Conservation (phyloP, 2,329 filamentous ascomycete genomes). For the Huntiella abstrusa region DNA sequence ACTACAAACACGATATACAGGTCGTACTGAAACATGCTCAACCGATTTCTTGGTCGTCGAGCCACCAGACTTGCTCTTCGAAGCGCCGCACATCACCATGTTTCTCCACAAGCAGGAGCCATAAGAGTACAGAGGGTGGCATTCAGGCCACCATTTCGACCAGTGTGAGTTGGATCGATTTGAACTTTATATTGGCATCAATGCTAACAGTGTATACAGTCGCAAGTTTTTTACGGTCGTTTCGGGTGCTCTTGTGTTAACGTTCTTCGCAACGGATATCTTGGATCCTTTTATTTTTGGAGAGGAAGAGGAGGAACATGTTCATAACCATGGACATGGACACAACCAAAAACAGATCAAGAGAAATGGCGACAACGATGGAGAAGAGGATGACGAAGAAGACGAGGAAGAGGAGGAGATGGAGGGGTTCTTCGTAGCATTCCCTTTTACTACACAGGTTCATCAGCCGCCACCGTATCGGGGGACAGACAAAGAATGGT, state of each 20-base stretch:
- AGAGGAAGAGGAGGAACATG: slow-evolving; percentile 7
- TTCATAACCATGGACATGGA: not conserved
- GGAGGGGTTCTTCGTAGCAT: slow-evolving; percentile 37
- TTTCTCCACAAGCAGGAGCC: slow-evolving; percentile 5
- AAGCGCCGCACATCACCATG: slow-evolving; percentile 9
- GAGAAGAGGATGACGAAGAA: slow-evolving; percentile 23
- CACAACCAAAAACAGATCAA: not conserved
- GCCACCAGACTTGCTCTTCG: slow-evolving; percentile 8
- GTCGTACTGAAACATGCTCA: slow-evolving; percentile 1
- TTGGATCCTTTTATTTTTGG: slow-evolving; percentile 9
- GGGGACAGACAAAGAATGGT: slow-evolving; percentile 43
- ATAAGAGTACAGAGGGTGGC: slow-evolving; percentile 10
- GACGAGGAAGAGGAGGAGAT: slow-evolving; percentile 23
- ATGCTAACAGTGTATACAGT: not conserved
- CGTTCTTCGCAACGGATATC: slow-evolving; percentile 8
- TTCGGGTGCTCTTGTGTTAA: not conserved
- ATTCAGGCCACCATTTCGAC: slow-evolving; percentile 7
- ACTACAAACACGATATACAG: too few species aligned
- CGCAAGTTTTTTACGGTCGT: slow-evolving; percentile 4
- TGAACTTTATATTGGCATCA: not conserved
- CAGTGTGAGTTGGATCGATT: slow-evolving; percentile 3
- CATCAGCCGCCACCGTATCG: slow-evolving; percentile 32
- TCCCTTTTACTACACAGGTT: slow-evolving; percentile 37
- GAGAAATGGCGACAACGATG: slow-evolving; percentile 17
- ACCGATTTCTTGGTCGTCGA: slow-evolving; percentile 6